These are phyloP conservation scores for Penicillium maclennaniae DNA, from an alignment of 495 filamentous ascomycete genomes.

Conservation along the genomic window DNA sequence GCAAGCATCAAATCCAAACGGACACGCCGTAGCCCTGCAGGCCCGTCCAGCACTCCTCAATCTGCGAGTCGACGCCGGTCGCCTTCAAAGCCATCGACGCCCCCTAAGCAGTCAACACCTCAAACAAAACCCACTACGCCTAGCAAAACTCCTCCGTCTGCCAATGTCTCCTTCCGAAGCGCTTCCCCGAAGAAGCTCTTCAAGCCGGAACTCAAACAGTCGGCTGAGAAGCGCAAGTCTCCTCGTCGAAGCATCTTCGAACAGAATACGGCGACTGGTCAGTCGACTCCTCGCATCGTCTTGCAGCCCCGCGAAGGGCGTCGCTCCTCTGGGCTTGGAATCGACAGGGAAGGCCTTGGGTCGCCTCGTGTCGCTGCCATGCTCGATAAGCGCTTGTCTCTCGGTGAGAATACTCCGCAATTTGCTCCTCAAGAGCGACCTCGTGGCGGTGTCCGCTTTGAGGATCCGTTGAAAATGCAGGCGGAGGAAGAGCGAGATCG, in stretches of 20 bases:
- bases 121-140: constrained; percentile 48
- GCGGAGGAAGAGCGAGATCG: constrained; percentile 66
- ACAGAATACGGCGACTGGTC: constrained; percentile 52
- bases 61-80: constrained; percentile 31
- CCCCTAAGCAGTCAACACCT: constrained; percentile 51
- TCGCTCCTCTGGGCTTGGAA: constrained; percentile 70
- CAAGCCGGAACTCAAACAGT: constrained; percentile 43
- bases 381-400: constrained; percentile 67
- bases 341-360: constrained; percentile 70
- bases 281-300: constrained; percentile 59
- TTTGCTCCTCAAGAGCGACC: constrained; percentile 54
- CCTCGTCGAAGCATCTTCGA: constrained; percentile 53
- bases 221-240: constrained; percentile 33
- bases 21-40: constrained; percentile 48
- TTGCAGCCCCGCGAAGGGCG: constrained; percentile 58
- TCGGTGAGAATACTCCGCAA: constrained; percentile 58
- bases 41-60: constrained; percentile 43
- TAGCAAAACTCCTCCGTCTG: constrained; percentile 49
- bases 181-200: constrained; percentile 55
- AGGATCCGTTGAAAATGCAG: constrained; percentile 63
- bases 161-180: constrained; percentile 41
- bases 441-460: constrained; percentile 56
- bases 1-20: constrained; percentile 51
- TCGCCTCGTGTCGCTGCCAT: constrained; percentile 72
- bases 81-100: constrained; percentile 44